These are phyloP conservation scores for Aspergillus udagawae DNA, from an alignment of 2,329 filamentous ascomycete species.

Conservation along the genomic window DNA sequence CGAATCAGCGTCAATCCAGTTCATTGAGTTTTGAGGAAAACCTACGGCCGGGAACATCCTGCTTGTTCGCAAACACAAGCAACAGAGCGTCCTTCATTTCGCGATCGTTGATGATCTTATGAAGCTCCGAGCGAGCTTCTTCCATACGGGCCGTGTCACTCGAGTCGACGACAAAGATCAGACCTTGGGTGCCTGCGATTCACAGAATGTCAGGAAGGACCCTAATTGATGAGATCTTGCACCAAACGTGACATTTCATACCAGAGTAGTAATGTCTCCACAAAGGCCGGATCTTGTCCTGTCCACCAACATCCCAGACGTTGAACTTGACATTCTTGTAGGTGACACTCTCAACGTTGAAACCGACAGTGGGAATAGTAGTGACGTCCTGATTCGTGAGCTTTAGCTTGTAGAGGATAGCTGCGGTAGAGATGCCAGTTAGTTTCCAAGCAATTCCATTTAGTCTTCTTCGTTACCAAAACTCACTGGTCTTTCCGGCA, in stretches of 20 bases:
- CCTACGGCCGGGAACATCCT: constrained; percentile 80
- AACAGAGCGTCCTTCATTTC: constrained; percentile 96
- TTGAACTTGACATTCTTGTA: constrained; percentile 99
- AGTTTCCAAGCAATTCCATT: constrained; percentile 3
- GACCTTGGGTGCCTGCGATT: constrained; percentile 76
- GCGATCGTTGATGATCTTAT: constrained; percentile 95
- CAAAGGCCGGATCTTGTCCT: constrained; percentile 96
- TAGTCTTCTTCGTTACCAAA: background rate
- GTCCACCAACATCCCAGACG: constrained; percentile 97
- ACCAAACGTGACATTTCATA: constrained; percentile 27
- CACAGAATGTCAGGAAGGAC: background rate
- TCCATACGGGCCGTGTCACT: constrained; percentile 88
- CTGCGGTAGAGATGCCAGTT: constrained; percentile 26
- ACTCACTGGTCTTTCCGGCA: constrained; percentile 85
- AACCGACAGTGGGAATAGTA: constrained; percentile 96
- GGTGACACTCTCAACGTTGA: constrained; percentile 98
- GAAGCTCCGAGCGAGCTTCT: constrained; percentile 87
- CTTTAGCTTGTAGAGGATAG: constrained; percentile 98
- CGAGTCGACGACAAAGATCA: constrained; percentile 98
- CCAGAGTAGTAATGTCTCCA: constrained; percentile 97
- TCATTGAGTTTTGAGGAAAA: constrained; percentile 16
- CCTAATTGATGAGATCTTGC: background rate
- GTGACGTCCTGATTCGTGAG: constrained; percentile 90
- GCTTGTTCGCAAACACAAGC: constrained; percentile 98
- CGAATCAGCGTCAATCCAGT: background rate